Evolutionary conservation across 805 yeast genomes (phyloP), one percentile per base, ranked within the genome.

Genomic region (Saturnispora serradocipensis): DNA sequence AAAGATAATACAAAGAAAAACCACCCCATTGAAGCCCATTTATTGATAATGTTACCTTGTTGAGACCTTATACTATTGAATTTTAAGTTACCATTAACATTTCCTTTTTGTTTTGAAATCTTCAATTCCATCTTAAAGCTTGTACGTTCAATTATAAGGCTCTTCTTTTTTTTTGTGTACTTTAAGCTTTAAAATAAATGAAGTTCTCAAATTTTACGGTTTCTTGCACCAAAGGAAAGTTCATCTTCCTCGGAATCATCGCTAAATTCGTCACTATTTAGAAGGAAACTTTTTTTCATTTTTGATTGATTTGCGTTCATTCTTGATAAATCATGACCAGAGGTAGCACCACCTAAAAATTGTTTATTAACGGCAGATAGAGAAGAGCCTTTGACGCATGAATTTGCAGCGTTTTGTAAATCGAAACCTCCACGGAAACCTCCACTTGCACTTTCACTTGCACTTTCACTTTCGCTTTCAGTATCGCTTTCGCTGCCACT

Each of bases 401-500:
- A 49, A 15, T 30, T 35, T 8, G 42, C 40, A 18, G 51, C 51
- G 25, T 13, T 27, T 43, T 13, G 30, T 36, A 49, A 24, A 18
- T 49, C 46, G 24, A 49, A 49, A n/a, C 51, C 51, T 30, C 50
- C 46, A 13, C 30, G 46, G 15, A 9, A 30, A 9, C 49, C 54
- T 27, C 49, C 53, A 24, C 40, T 53, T 28, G 46, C 54, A 42
- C 67, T 16, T 56, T 54, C 53, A 24, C 40, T 53, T 28, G 46
- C 54, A 42, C 67, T 16, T 56, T 54, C 49, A 51, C 61, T 56
- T 62, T 75, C 55, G 57, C 51, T 49, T 62, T 75, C 55, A 58
- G 49, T 49, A n/a, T 47, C 51, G 4, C 45, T 49, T 11, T 52
- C 55, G 27, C 50, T 36, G 15, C 30, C 48, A 27, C 28, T 32